A percentile compares a stretch with the other conserved stretches of the same genome.
Conservation (phyloP, 2,329 filamentous ascomycete genomes). For the Claviceps sp. region DNA sequence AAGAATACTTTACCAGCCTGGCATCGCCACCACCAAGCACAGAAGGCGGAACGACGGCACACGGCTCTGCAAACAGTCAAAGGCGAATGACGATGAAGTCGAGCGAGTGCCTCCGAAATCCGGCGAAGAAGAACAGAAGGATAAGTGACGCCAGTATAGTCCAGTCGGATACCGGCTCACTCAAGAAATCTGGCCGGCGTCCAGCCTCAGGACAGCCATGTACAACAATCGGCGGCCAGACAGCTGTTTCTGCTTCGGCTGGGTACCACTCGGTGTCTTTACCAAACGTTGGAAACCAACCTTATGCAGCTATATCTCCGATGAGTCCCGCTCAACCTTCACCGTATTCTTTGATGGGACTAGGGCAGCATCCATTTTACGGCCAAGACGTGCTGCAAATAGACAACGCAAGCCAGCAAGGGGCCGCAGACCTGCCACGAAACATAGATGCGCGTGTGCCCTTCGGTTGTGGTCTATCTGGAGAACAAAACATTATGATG, state of each 20-base stretch:
- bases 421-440: conserved; percentile 39
- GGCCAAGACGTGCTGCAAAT: conserved; percentile 40
- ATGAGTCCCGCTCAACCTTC: conserved; percentile 36
- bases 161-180: conserved; percentile 4
- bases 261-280: conserved; percentile 28
- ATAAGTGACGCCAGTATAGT: conserved; percentile 4
- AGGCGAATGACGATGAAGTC: conserved; percentile 26
- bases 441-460: conserved; percentile 66
- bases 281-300: conserved; percentile 26
- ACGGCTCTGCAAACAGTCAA: conserved; percentile 18
- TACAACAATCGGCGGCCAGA: conserved; percentile 25
- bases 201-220: conserved; percentile 11
- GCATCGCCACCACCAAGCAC: conserved; percentile 48
- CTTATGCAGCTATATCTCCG: conserved; percentile 37
- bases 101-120: conserved; percentile 4
- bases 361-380: conserved; percentile 29
- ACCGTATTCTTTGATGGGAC: conserved; percentile 22
- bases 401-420: conserved; percentile 32
- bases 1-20: conserved; percentile 81
- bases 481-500: conserved; percentile 19
- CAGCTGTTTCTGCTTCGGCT: conserved; percentile 20
- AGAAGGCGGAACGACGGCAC: conserved; percentile 21
- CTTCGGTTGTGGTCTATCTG: conserved; percentile 32
- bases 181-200: conserved; percentile 9
- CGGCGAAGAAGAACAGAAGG: conserved; percentile 2